Evolutionary conservation across 371 early-diverging fungal genomes (phyloP).

Genomic region (Chytridium lagenaria): DNA sequence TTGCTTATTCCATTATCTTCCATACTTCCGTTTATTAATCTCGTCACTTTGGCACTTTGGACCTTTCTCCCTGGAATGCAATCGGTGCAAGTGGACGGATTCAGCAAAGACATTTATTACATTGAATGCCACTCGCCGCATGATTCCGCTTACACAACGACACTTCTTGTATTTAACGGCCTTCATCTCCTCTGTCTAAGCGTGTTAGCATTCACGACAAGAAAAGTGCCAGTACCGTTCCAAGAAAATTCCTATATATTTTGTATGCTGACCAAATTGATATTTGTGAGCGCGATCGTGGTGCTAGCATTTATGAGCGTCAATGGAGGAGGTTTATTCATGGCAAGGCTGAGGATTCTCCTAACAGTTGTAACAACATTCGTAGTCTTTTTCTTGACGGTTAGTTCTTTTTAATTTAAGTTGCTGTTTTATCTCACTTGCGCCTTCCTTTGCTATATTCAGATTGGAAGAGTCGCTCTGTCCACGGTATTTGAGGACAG

Average conservation of each 20-base stretch:
- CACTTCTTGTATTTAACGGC: background rate
- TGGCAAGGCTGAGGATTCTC: background rate
- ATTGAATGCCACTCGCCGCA: background rate
- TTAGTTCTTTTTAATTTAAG: background rate
- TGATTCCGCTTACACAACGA: background rate
- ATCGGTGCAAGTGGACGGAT: background rate
- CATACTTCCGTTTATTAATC: background rate
- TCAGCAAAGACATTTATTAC: background rate
- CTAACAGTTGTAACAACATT: background rate
- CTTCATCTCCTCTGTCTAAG: background rate
- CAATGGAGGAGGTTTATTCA: background rate
- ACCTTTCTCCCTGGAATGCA: background rate
- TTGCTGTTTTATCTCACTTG: background rate
- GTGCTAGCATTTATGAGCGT: background rate
- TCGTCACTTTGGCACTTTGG: background rate
- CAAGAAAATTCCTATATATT: slow-evolving; percentile 1
- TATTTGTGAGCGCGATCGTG: background rate
- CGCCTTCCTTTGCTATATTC: no score
- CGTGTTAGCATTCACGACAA: background rate
- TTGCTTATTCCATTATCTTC: background rate
- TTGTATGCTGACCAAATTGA: background rate
- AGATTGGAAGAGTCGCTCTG: background rate
- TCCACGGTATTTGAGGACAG: background rate
- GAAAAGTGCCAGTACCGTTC: background rate
- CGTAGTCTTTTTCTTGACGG: background rate